These are phyloP conservation scores for Hygrophorus pudorinus DNA, from an alignment of 768 basidiomycete species.

Conservation along the genomic window DNA sequence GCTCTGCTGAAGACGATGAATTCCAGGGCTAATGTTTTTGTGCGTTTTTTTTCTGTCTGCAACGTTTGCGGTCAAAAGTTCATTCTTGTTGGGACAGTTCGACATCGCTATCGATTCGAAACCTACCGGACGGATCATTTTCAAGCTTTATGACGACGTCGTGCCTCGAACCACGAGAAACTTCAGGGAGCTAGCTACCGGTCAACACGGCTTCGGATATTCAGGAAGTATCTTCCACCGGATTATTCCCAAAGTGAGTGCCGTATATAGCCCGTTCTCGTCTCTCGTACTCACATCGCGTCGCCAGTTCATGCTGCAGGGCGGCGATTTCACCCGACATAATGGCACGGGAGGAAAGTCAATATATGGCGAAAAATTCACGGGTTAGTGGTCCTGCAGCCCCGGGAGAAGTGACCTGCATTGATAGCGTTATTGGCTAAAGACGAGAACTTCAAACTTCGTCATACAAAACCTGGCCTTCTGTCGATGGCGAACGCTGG, in stretches of 20 bases:
- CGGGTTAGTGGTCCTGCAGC: constrained; percentile 27
- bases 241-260: constrained; percentile 47
- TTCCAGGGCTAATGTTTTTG: constrained; percentile 2
- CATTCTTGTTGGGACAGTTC: constrained; percentile 34
- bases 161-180: constrained; percentile 70
- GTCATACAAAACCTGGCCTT: constrained; percentile 61
- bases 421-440: constrained; percentile 5
- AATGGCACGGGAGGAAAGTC: constrained; percentile 77
- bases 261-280: background rate
- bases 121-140: constrained; percentile 50
- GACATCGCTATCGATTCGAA: constrained; percentile 43
- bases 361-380: constrained; percentile 63
- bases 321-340: constrained; percentile 70
- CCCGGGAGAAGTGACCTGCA: constrained; percentile 1
- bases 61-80: background rate
- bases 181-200: constrained; percentile 85
- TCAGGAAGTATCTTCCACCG: constrained; percentile 63
- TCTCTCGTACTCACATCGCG: background rate
- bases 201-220: constrained; percentile 69
- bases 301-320: constrained; percentile 73
- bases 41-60: background rate
- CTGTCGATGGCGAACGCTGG: constrained; percentile 80
- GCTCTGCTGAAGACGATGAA: background rate
- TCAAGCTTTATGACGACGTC: constrained; percentile 77
- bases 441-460: constrained; percentile 81